phyloP scores from a whole-genome alignment of 768 basidiomycete species.

The Mycena epipterygia region DNA sequence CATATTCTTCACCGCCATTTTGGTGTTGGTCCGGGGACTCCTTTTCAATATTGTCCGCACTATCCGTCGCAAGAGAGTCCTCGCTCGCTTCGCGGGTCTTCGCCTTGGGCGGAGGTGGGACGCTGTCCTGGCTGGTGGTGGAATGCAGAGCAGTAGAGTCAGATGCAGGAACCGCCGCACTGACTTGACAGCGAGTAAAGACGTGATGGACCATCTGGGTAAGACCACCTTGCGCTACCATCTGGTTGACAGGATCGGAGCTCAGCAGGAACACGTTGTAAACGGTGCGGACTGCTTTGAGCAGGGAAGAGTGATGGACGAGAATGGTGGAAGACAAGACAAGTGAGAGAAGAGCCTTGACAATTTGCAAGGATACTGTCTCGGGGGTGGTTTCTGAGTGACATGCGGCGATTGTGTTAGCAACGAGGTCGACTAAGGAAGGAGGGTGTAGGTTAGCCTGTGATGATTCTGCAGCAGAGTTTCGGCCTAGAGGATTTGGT shows the following conservation, averaged over 20 bases:
- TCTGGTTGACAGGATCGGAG: conserved; percentile 92
- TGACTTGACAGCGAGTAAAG: conserved; percentile 82
- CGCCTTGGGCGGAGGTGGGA: conserved; percentile 9
- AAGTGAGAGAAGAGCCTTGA: conserved; percentile 92
- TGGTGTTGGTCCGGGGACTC: conserved; percentile 11
- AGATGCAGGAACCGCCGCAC: conserved; percentile 39
- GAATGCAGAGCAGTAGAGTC: conserved; percentile 36
- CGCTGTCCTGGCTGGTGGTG: conserved; percentile 36
- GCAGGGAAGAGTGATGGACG: conserved; percentile 95
- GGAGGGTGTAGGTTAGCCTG: conserved; percentile 69
- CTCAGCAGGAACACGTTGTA: conserved; percentile 98
- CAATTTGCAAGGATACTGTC: conserved; percentile 94
- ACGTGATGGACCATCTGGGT: conserved; percentile 99
- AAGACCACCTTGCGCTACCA: conserved; percentile 97
- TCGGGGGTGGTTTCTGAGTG: conserved; percentile 92
- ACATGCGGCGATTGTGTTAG: conserved; percentile 93
- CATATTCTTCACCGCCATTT: conserved; percentile 8
- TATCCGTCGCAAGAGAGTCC: conserved; percentile 19
- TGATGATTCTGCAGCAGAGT: conserved; percentile 57
- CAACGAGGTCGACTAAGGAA: conserved; percentile 92
- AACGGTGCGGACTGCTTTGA: conserved; percentile 97
- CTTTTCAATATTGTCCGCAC: not conserved
- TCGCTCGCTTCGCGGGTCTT: conserved; percentile 27
- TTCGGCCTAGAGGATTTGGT: conserved; percentile 63
- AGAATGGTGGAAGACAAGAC: conserved; percentile 89